These are phyloP conservation scores for Fusarium lateritium DNA, from an alignment of 2,329 filamentous ascomycete species.

Conservation along the genomic window DNA sequence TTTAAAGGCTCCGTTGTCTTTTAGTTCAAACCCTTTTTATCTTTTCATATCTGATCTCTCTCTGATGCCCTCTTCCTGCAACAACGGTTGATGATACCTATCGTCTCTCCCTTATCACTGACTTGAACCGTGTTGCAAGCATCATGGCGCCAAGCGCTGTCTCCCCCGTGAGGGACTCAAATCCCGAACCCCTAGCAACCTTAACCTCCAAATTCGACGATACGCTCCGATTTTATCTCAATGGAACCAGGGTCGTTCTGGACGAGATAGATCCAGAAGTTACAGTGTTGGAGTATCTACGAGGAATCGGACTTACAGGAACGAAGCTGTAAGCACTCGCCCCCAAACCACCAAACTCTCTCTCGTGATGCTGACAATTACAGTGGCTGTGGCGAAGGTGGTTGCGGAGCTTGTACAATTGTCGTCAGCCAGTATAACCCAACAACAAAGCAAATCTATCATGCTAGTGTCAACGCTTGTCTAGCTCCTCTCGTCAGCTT, in stretches of 20 bases:
- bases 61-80: neutral
- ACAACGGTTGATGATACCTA: neutral
- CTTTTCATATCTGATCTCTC: conserved; percentile 4
- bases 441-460: conserved; percentile 92
- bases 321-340: conserved; percentile 79
- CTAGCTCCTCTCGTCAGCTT: conserved; percentile 92
- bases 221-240: conserved; percentile 92
- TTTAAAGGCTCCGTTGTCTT: conserved; percentile 21
- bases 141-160: conserved; percentile 71
- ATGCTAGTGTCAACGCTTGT: conserved; percentile 97
- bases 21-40: conserved; percentile 2
- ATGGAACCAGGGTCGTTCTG: conserved; percentile 89
- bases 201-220: conserved; percentile 87
- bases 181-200: conserved; percentile 53
- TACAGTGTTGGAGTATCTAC: conserved; percentile 92
- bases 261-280: conserved; percentile 92
- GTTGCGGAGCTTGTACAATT: conserved; percentile 96
- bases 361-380: conserved; percentile 16
- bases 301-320: conserved; percentile 92
- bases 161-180: conserved; percentile 61
- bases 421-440: conserved; percentile 95
- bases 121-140: conserved; percentile 3
- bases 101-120: neutral
- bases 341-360: conserved; percentile 4
- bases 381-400: conserved; percentile 92